Conservation (phyloP, 768 basidiomycete species). For the Lactifluus piperatus region DNA sequence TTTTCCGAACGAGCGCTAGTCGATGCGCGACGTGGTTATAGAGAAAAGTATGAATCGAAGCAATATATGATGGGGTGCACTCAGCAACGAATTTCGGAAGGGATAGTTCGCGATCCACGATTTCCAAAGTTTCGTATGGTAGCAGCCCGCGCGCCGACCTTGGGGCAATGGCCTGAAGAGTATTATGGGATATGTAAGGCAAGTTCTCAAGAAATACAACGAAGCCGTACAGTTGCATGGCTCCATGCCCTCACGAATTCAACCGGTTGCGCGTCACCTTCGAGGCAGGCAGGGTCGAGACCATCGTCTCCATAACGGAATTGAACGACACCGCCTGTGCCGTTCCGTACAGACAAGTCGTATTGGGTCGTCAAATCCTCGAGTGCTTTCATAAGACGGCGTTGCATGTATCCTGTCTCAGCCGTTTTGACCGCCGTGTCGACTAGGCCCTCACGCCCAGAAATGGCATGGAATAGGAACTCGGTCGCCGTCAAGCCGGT, state of each 20-base stretch:
- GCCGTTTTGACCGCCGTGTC: conserved; percentile 99
- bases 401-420: conserved; percentile 99
- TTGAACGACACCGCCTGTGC: conserved; percentile 90
- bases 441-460: conserved; percentile 95
- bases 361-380: conserved; percentile 97
- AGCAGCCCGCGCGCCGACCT: conserved; percentile 57
- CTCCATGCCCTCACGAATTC: conserved; percentile 83
- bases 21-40: conserved; percentile 52
- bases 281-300: conserved; percentile 91
- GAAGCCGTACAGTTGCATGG: conserved; percentile 59
- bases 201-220: neutral
- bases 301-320: conserved; percentile 97
- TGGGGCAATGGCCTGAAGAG: conserved; percentile 51
- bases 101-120: conserved; percentile 56
- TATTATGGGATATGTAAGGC: neutral
- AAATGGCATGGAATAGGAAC: conserved; percentile 98
- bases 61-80: conserved; percentile 64
- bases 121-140: conserved; percentile 78
- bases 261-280: conserved; percentile 91
- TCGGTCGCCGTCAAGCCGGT: conserved; percentile 87
- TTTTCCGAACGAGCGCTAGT: conserved; percentile 58
- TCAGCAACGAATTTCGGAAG: conserved; percentile 52
- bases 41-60: conserved; percentile 64
- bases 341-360: conserved; percentile 92
- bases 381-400: conserved; percentile 96